A percentile compares a stretch with the other conserved stretches of the same genome.
Evolutionary conservation across 1,284 basidiomycete genomes (phyloP).

Genomic region (Hymenochaete sp.): DNA sequence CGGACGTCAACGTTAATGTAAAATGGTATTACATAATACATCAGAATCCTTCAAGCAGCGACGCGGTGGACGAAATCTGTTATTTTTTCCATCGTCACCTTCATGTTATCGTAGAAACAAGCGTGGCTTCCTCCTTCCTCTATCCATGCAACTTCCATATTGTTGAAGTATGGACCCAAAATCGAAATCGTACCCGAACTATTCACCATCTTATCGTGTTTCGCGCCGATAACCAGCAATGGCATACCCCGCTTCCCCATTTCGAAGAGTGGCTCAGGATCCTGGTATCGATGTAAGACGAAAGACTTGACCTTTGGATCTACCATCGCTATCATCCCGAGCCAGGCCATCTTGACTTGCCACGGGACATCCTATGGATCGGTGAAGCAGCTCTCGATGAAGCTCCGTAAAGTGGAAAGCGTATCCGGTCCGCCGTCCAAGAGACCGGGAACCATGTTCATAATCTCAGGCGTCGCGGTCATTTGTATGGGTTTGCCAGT

Average conservation of each 20-base stretch:
- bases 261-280: conserved; percentile 1
- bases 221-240: conserved; percentile 2
- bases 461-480: neutral
- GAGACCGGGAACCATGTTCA: conserved; percentile 5
- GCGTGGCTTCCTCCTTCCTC: conserved; percentile 20
- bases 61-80: neutral
- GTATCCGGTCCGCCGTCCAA: neutral
- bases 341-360: neutral
- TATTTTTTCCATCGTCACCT: conserved; percentile 20
- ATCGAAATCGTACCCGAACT: neutral
- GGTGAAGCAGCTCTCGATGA: neutral
- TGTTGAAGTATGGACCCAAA: conserved; percentile 1
- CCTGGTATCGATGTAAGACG: neutral
- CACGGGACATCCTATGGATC: neutral
- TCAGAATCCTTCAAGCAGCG: neutral
- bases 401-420: neutral
- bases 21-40: too few relatives aligned
- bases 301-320: neutral
- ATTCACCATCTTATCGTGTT: conserved; percentile 2
- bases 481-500: neutral
- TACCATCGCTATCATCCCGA: neutral
- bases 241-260: conserved; percentile 1
- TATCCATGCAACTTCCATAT: neutral
- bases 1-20: too few relatives aligned
- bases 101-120: conserved; percentile 20